A percentile compares a stretch with the other conserved stretches of the same genome.
These are phyloP conservation scores for Cladophialophora chaetospira DNA, from an alignment of 2,329 filamentous ascomycete genomes.

Conservation along the genomic window DNA sequence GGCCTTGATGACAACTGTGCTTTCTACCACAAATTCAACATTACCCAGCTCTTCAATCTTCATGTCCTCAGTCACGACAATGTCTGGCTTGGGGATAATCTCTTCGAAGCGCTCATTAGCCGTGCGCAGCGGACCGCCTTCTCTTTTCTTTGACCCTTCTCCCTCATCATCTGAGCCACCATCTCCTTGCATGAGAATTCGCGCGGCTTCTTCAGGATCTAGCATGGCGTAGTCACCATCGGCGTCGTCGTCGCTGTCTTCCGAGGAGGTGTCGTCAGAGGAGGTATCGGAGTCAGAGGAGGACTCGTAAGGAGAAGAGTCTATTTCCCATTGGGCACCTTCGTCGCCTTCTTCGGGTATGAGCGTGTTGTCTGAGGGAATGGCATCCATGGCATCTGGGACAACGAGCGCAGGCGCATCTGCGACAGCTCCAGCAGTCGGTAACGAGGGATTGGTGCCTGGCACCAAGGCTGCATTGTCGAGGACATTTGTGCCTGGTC, in stretches of 20 bases:
- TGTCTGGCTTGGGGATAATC: constrained; percentile 70
- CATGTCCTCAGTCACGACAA: constrained; percentile 76
- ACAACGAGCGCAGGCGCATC: background rate
- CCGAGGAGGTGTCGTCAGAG: constrained; percentile 63
- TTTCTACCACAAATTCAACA: constrained; percentile 77
- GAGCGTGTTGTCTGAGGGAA: constrained; percentile 5
- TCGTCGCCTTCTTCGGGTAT: constrained; percentile 46
- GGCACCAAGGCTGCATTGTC: background rate
- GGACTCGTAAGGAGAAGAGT: constrained; percentile 75
- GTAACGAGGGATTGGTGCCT: constrained; percentile 10
- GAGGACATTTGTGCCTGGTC: background rate
- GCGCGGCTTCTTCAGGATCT: constrained; percentile 78
- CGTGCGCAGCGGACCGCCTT: constrained; percentile 63
- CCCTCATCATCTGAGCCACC: constrained; percentile 77
- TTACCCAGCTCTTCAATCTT: constrained; percentile 73
- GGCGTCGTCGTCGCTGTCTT: constrained; percentile 41
- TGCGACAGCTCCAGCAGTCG: background rate
- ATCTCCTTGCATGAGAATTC: constrained; percentile 81
- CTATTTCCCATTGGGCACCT: constrained; percentile 80
- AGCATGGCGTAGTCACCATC: constrained; percentile 70
- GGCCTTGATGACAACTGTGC: constrained; percentile 75
- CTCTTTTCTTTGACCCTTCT: constrained; percentile 48
- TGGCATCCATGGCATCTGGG: constrained; percentile 2
- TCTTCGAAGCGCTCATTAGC: constrained; percentile 75
- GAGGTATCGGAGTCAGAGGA: constrained; percentile 58